Evolutionary conservation across 805 yeast genomes (phyloP).

Genomic region (Kazachstania taianensis): DNA sequence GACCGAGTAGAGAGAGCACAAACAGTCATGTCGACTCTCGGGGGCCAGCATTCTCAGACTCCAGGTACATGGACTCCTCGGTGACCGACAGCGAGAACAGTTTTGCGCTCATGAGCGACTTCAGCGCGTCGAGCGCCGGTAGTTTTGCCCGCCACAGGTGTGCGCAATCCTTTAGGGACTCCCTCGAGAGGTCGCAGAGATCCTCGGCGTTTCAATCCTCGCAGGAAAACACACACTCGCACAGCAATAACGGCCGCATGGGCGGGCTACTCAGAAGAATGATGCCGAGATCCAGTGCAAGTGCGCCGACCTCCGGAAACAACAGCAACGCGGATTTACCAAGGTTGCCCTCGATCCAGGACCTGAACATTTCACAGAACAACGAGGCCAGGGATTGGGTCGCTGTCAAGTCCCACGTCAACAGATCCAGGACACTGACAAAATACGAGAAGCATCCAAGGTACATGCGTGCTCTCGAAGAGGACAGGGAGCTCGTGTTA

Average conservation of each 20-base stretch:
- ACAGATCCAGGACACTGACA: constrained; percentile 63
- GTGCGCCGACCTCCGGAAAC: constrained; percentile 13
- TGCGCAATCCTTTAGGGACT: constrained; percentile 31
- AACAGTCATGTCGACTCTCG: no score
- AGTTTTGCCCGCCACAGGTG: constrained; percentile 63
- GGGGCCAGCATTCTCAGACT: constrained; percentile 31
- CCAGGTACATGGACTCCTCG: constrained; percentile 44
- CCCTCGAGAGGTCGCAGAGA: constrained; percentile 16
- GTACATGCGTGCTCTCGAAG: constrained; percentile 50
- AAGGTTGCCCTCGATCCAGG: constrained; percentile 22
- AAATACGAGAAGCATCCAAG: constrained; percentile 61
- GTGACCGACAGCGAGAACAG: constrained; percentile 31
- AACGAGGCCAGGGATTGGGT: constrained; percentile 42
- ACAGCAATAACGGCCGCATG: constrained; percentile 20
- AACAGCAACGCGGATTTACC: constrained; percentile 15
- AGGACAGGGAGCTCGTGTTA: constrained; percentile 49
- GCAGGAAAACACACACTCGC: constrained; percentile 13
- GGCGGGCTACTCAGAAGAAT: constrained; percentile 28
- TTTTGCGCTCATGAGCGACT: constrained; percentile 44
- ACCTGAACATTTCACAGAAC: constrained; percentile 17
- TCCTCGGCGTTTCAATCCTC: not conserved
- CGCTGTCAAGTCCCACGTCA: constrained; percentile 47
- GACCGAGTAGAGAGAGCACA: no score
- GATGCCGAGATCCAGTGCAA: constrained; percentile 19
- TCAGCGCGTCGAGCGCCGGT: constrained; percentile 86